Base-by-base conservation (phyloP, 148 eudicot species). In the Diospyros lotus region DNA sequence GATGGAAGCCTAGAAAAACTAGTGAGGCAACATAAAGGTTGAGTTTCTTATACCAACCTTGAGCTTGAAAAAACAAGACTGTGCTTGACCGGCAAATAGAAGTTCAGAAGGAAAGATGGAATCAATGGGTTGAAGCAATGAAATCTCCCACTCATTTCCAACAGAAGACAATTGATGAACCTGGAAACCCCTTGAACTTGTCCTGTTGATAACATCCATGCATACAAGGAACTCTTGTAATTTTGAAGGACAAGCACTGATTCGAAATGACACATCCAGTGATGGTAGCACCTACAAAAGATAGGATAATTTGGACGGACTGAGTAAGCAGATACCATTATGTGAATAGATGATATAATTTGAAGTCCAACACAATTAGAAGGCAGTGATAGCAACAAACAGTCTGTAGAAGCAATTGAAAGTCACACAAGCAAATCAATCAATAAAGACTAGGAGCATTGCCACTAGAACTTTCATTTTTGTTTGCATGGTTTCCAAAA, bases 191-290 rank as follows among this genome's bases (percentile, higher is more conserved):
- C 84, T 85, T 10, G 88, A 86, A 75, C 83, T 92, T 56, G 99
- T 86, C 82, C 84, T 89, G 83, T 95, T 93, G 79, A 87, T 80
- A 64, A 91, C 89, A 81, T 93, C 91, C 99, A 95, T 91, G 59
- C 90, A 87, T 54, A 93, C 89, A 62, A 93, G 86, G 70, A 86
- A 88, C 79, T 95, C 98, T 70, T 87, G 89, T 77, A 86, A 81
- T 73, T 80, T 89, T 72, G 92, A 89, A 60, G 97, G 94, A 73
- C 89, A 86, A 58, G 81, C 88, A 81, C 93, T 89, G 76, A 89
- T 84, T 51, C 83, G 80, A 69, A 90, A 95, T 61, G 96, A 89
- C 69, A 93, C 87, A 72, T 89, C 99, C 79, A 95, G 73, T 48
- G 97, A 90, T 17, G 99, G 97, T 46, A 90, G 79, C 14, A 95